Evolutionary conservation across 139 green algal genomes (phyloP).

Genomic region (Chlorella sp.): DNA sequence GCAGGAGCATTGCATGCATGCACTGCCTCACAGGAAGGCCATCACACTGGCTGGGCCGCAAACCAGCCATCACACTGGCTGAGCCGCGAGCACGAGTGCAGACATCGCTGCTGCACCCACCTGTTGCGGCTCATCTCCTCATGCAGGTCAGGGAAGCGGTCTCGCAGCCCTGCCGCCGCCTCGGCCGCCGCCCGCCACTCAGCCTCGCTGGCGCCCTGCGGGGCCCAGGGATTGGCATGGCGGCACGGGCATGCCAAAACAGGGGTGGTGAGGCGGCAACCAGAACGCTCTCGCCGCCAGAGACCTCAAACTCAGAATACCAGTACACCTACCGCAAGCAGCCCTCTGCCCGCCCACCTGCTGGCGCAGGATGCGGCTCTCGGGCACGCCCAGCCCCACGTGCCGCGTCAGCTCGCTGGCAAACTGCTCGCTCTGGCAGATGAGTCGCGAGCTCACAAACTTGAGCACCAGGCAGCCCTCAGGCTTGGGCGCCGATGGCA

Average conservation of each 20-base stretch:
- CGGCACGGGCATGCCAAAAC: no score
- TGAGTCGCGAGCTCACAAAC: slow-evolving; percentile 64
- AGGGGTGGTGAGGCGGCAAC: not conserved
- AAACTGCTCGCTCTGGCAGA: slow-evolving; percentile 79
- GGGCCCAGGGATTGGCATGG: no score
- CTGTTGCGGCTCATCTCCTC: slow-evolving; percentile 58
- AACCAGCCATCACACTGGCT: no score
- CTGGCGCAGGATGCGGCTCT: slow-evolving; percentile 73
- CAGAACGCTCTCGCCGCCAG: no score
- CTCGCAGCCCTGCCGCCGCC: slow-evolving; percentile 31
- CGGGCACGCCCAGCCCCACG: slow-evolving; percentile 69
- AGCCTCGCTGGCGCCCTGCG: slow-evolving; percentile 10
- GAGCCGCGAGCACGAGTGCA: no score
- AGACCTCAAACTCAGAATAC: not conserved
- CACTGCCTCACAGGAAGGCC: no score
- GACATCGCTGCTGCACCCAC: not conserved
- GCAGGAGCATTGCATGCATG: not conserved
- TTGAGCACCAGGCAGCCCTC: slow-evolving; percentile 73
- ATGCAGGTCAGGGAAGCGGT: slow-evolving; percentile 50
- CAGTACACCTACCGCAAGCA: not conserved
- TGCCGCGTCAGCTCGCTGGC: slow-evolving; percentile 81
- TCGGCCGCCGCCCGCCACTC: slow-evolving; percentile 49
- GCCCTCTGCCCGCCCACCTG: slow-evolving; percentile 22
- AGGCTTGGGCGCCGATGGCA: not conserved
- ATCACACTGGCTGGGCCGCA: no score